A percentile compares a stretch with the other conserved stretches of the same genome.
phyloP scores from a whole-genome alignment of 371 early-diverging fungal species.

The Mortierella sp. region DNA sequence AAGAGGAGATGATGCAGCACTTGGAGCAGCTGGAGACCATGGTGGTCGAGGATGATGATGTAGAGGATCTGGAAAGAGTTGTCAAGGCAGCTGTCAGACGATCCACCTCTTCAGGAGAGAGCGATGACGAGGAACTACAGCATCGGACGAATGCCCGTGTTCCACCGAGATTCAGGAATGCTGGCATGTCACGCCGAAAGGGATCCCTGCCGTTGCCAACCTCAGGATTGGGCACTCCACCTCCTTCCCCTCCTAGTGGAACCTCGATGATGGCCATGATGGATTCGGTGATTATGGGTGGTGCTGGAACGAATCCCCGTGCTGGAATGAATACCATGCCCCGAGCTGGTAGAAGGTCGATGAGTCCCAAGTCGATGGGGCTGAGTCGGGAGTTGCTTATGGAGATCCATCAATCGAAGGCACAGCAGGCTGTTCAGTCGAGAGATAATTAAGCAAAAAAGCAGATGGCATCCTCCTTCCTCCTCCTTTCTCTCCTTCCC shows the following conservation, averaged over 20 bases:
- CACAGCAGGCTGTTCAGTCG: slow-evolving; percentile 39
- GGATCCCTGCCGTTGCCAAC: slow-evolving; percentile 1
- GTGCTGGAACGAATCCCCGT: not conserved
- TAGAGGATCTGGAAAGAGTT: slow-evolving; percentile 29
- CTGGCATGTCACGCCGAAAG: slow-evolving; percentile 10
- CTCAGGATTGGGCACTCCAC: slow-evolving; percentile 34
- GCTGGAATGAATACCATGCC: slow-evolving; percentile 24
- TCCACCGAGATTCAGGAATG: slow-evolving; percentile 34
- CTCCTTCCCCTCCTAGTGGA: slow-evolving; percentile 40
- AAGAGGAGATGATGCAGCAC: slow-evolving; percentile 52
- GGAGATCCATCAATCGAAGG: slow-evolving; percentile 46
- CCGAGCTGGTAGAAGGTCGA: slow-evolving; percentile 31
- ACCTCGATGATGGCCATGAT: slow-evolving; percentile 20
- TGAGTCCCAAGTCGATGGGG: slow-evolving; percentile 46
- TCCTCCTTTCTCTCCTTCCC: too few relatives aligned
- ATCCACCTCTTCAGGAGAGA: slow-evolving; percentile 38
- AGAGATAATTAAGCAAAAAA: not conserved
- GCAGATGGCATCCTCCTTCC: not conserved
- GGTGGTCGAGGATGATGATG: slow-evolving; percentile 40
- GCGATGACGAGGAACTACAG: slow-evolving; percentile 41
- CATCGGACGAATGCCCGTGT: slow-evolving; percentile 16
- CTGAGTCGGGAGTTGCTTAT: slow-evolving; percentile 36
- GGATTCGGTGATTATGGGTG: slow-evolving; percentile 3
- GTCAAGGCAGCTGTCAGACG: slow-evolving; percentile 31
- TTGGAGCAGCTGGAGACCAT: slow-evolving; percentile 41